Base-by-base conservation (phyloP, 768 basidiomycete species). In the Russula ochroleuca region DNA sequence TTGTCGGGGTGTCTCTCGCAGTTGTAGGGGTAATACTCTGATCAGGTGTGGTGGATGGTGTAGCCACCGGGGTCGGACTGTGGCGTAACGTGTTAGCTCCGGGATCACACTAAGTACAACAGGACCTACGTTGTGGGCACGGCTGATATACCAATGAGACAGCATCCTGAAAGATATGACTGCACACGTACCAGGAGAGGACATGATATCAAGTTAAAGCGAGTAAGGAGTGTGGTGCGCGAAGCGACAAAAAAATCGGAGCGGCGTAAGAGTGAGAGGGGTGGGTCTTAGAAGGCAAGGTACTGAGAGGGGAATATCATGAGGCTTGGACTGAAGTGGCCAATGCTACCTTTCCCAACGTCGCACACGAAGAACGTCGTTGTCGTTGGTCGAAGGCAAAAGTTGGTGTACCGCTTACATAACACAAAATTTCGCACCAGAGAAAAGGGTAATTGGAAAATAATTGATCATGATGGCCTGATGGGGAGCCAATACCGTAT, bases 221-320 rank as follows among this genome's bases (percentile, higher is more conserved):
- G 23, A n/a, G 40, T 51, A 65, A 59, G 6, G 64, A 65, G 33
- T 56, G 64, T 61, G 64, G 38, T 31, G 47, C 53, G 33, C 53
- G n/a, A 60, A 60, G 58, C 59, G 53, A 49, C 38, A 21, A 49
- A 19, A 21, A 53, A 8, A 48, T 11, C 31, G 28, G 45, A 48
- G 47, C 1, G 31, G 43, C 21, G 54, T 56, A 25, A 49, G 17
- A 41, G 37, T 17, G 28, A 53, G n/a, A 35, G 2, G 23, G 40
- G 11, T 60, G 19, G 35, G 48, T 48, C 15, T 38, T 47, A 56
- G 53, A 56, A 40, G 52, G n/a, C 25, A 41, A 40, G 53, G 28
- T n/a, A 47, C 13, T 9, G 63, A 23, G 31, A 38, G 14, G 40
- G 23, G 21, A 50, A 49, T 11, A 55, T 35, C 64, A 65, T 65